Conservation (phyloP, 140 eudicot species). For the Anethum foeniculum region DNA sequence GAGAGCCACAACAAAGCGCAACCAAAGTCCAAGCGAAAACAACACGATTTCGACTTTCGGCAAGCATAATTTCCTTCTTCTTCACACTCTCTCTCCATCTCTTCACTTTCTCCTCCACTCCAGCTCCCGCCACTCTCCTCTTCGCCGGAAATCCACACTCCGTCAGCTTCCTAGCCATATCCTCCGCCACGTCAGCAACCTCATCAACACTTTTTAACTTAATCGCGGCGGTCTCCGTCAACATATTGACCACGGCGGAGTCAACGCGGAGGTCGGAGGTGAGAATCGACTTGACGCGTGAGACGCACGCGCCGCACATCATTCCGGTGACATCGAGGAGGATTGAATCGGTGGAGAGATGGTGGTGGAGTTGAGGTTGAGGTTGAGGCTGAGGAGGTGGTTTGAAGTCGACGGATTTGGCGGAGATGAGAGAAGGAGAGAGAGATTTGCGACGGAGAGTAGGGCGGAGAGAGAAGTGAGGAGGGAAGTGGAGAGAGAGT, state of each 20-base stretch:
- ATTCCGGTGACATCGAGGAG: conserved; percentile 81
- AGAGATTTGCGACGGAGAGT: conserved; percentile 25
- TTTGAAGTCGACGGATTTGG: conserved; percentile 45
- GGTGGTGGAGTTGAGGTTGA: conserved; percentile 12
- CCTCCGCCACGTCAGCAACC: conserved; percentile 39
- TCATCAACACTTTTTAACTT: conserved; percentile 30
- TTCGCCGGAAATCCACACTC: conserved; percentile 73
- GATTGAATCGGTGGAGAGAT: conserved; percentile 7
- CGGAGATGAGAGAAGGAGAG: conserved; percentile 32
- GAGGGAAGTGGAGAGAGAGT: background rate
- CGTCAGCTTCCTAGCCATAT: conserved; percentile 57
- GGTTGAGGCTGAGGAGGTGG: conserved; percentile 7
- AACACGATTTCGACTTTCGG: conserved; percentile 68
- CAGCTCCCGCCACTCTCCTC: conserved; percentile 57
- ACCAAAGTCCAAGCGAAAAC: conserved; percentile 89
- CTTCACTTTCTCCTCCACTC: conserved; percentile 76
- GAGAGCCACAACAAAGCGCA: conserved; percentile 84
- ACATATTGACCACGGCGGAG: conserved; percentile 79
- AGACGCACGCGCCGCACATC: conserved; percentile 89
- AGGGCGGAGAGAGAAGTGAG: conserved; percentile 22
- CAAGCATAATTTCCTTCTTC: conserved; percentile 67
- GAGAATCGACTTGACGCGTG: conserved; percentile 71
- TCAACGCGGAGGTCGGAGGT: conserved; percentile 67
- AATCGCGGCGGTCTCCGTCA: conserved; percentile 88
- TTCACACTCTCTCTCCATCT: conserved; percentile 73